Evolutionary conservation across 139 green algal genomes (phyloP).

Genomic region (Chlorella sp.): DNA sequence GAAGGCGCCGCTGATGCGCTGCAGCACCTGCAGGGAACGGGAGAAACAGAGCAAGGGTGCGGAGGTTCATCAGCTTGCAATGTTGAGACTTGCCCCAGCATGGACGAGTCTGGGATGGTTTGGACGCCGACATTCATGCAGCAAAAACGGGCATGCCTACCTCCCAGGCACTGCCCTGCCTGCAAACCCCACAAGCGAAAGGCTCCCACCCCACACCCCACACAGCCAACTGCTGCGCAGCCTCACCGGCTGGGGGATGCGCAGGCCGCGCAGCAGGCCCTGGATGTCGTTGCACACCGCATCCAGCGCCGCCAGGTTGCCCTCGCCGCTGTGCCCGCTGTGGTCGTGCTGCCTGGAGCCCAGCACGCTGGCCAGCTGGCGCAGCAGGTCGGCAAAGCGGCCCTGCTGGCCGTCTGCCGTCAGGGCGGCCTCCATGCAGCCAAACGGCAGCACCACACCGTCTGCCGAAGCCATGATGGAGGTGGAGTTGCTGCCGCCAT

Average conservation of each 20-base stretch:
- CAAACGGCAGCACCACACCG: conserved; percentile 89
- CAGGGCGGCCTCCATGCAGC: conserved; percentile 85
- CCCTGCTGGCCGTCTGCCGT: conserved; percentile 35
- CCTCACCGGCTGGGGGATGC: conserved; percentile 12
- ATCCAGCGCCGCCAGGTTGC: conserved; percentile 53
- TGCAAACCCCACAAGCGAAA: background rate
- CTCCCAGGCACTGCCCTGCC: no score
- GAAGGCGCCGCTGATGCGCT: conserved; percentile 38
- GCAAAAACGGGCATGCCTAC: no score
- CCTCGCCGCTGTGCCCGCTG: background rate
- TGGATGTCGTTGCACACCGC: conserved; percentile 57
- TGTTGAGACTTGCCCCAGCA: background rate
- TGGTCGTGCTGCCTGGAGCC: conserved; percentile 3
- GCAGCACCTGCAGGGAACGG: conserved; percentile 34
- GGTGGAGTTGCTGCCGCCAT: background rate
- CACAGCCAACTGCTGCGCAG: no score
- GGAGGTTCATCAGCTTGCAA: background rate
- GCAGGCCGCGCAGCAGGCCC: conserved; percentile 49
- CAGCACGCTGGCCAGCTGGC: conserved; percentile 28
- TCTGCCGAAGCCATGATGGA: conserved; percentile 56
- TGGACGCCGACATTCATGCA: no score
- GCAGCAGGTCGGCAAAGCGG: conserved; percentile 59
- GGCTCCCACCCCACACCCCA: background rate
- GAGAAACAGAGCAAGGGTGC: background rate
- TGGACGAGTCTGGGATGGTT: no score